Conservation (phyloP, 495 filamentous ascomycete species). For the Tuber umbilicatum region DNA sequence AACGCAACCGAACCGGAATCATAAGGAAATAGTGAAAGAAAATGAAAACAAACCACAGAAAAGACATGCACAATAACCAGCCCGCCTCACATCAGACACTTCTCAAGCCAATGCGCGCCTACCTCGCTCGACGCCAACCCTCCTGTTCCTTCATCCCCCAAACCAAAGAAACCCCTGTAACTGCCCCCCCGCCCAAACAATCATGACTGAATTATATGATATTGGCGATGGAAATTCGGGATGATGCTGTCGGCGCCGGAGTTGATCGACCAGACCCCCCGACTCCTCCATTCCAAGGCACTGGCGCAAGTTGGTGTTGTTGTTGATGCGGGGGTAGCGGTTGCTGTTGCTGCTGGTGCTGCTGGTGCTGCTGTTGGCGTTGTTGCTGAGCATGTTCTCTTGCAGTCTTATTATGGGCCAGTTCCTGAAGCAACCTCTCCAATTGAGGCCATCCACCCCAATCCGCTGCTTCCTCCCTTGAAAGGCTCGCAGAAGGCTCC, state of each 20-base stretch:
- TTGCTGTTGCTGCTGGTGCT: slow-evolving; percentile 18
- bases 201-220: slow-evolving; percentile 53
- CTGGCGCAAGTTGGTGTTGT: slow-evolving; percentile 45
- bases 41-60: not conserved
- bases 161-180: slow-evolving; percentile 26
- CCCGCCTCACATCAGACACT: slow-evolving; percentile 11
- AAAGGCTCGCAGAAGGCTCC: slow-evolving; percentile 43
- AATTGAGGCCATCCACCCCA: slow-evolving; percentile 55
- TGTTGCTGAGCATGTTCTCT: slow-evolving; percentile 36
- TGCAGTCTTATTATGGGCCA: slow-evolving; percentile 25
- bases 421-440: slow-evolving; percentile 43
- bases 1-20: not conserved
- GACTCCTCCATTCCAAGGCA: slow-evolving; percentile 41
- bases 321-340: slow-evolving; percentile 30
- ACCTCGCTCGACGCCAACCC: slow-evolving; percentile 18
- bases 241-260: slow-evolving; percentile 45
- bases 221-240: slow-evolving; percentile 72
- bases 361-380: slow-evolving; percentile 14
- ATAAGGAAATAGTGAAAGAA: not conserved
- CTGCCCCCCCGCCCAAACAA: not conserved
- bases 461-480: slow-evolving; percentile 49
- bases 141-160: slow-evolving; percentile 17
- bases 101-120: slow-evolving; percentile 14
- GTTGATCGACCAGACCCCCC: slow-evolving; percentile 42
- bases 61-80: slow-evolving; percentile 23